These are phyloP conservation scores for Purshia tridentata DNA, from an alignment of 306 rosid species.

Conservation along the genomic window DNA sequence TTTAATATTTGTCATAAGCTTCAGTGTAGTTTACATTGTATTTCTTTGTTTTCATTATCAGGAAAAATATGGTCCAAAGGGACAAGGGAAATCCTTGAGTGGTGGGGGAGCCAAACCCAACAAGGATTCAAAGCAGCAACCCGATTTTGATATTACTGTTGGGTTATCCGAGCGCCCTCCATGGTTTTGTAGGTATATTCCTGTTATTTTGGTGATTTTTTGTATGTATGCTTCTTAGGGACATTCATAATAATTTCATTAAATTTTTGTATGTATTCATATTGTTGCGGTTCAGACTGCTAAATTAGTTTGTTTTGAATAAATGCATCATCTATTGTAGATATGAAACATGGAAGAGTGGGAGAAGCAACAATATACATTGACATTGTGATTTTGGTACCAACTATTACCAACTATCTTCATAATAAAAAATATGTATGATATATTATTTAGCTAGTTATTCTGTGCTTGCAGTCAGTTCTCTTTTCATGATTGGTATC, in stretches of 20 bases:
- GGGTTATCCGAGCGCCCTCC: slow-evolving; percentile 92
- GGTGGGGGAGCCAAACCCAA: slow-evolving; percentile 52
- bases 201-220: not conserved
- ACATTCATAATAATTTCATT: not conserved
- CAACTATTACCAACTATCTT: not conserved
- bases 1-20: not conserved
- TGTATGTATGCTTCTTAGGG: not conserved
- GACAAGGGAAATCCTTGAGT: slow-evolving; percentile 54
- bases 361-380: not conserved
- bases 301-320: slow-evolving; percentile 4
- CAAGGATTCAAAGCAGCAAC: slow-evolving; percentile 53
- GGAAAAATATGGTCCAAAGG: slow-evolving; percentile 99
- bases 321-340: slow-evolving; percentile 2
- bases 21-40: not conserved
- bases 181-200: slow-evolving; percentile 82
- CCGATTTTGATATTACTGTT: slow-evolving; percentile 68
- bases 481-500: not conserved
- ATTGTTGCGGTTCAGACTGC: not conserved
- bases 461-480: not conserved
- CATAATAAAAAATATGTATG: not conserved
- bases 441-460: not conserved
- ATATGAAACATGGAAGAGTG: slow-evolving; percentile 3
- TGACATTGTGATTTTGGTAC: slow-evolving; percentile 11
- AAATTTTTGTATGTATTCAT: not conserved
- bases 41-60: slow-evolving; percentile 24